Conservation (phyloP, 768 basidiomycete species). For the Dacryopinax primogenitus region DNA sequence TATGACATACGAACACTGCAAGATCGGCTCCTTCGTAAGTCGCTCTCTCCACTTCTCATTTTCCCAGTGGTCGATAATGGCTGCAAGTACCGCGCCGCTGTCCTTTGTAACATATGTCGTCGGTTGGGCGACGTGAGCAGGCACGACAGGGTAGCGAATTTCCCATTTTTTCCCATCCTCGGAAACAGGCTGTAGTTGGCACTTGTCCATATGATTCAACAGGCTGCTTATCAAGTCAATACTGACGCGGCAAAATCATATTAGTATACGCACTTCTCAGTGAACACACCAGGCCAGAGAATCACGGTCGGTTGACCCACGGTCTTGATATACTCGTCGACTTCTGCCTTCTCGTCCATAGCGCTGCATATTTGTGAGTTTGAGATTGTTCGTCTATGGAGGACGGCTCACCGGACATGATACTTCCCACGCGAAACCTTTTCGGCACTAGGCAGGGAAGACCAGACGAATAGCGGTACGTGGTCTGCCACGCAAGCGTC, state of each 20-base stretch:
- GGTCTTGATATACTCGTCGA: neutral
- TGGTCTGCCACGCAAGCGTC: conserved; percentile 22
- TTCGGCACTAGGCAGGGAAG: conserved; percentile 2
- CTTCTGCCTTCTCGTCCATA: neutral
- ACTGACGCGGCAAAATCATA: neutral
- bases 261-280: neutral
- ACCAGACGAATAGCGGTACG: conserved; percentile 22
- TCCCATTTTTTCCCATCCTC: neutral
- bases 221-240: neutral
- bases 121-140: neutral
- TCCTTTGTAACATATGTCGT: neutral
- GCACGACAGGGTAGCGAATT: neutral
- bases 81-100: neutral
- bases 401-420: too few species aligned
- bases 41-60: neutral
- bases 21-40: neutral
- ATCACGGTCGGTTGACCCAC: neutral
- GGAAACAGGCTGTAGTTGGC: neutral
- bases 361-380: neutral
- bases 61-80: neutral
- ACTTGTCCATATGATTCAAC: neutral
- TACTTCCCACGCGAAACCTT: neutral
- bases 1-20: neutral
- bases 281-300: neutral
- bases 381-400: too few species aligned